Conservation (phyloP, 73 alveolate genomes). For the Halteria grandinella region DNA sequence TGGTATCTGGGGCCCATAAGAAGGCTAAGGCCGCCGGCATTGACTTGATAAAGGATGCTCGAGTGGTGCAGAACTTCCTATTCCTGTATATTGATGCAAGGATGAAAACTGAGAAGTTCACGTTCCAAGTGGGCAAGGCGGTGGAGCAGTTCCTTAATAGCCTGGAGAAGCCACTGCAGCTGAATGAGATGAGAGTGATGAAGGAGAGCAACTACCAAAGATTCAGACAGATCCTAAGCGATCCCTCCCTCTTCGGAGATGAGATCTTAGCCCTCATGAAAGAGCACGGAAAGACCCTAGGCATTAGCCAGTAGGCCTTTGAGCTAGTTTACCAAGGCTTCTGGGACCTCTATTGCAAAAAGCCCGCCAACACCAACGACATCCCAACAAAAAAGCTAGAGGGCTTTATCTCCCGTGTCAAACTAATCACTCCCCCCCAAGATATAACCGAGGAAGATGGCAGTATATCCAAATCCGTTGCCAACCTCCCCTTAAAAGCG, state of each 20-base stretch:
- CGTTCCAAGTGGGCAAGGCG: constrained; percentile 27
- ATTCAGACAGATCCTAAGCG: constrained; percentile 16
- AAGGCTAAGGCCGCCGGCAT: no score
- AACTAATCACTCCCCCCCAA: constrained; percentile 45
- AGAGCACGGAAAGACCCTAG: background rate
- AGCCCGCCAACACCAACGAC: constrained; percentile 41
- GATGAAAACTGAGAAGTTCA: constrained; percentile 38
- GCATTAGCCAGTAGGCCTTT: constrained; percentile 12
- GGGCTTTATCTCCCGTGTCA: constrained; percentile 23
- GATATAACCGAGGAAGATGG: constrained; percentile 48
- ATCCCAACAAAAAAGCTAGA: constrained; percentile 49
- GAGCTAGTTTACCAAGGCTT: constrained; percentile 40
- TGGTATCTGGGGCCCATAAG: constrained; percentile 5
- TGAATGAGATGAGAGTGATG: constrained; percentile 52
- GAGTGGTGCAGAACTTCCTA: constrained; percentile 46
- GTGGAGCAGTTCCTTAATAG: constrained; percentile 39
- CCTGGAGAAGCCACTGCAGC: constrained; percentile 43
- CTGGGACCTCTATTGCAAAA: constrained; percentile 56
- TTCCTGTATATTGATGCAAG: constrained; percentile 28
- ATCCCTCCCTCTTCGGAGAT: constrained; percentile 26
- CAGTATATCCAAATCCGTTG: background rate
- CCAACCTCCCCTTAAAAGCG: constrained; percentile 50
- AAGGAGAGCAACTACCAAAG: constrained; percentile 33
- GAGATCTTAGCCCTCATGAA: background rate
- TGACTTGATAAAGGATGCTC: no score